These are phyloP conservation scores for Zygnema cylindricum DNA, from an alignment of 139 green algal species.

Conservation along the genomic window DNA sequence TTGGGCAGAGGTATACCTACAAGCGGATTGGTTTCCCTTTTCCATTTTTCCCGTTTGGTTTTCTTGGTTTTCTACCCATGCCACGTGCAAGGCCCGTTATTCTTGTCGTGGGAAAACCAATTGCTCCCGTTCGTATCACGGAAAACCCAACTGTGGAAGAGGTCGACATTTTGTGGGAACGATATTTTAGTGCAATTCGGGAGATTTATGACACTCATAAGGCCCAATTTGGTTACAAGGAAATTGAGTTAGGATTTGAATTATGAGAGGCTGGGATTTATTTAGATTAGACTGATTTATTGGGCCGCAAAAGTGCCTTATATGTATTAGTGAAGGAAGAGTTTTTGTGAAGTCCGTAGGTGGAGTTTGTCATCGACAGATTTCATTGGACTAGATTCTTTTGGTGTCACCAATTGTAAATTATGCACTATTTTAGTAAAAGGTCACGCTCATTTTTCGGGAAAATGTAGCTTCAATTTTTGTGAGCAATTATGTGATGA, in stretches of 20 bases:
- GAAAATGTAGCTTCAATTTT: too few relatives aligned
- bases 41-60: conserved; percentile 62
- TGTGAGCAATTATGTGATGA: too few relatives aligned
- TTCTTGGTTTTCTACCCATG: conserved; percentile 53
- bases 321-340: too few relatives aligned
- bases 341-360: too few relatives aligned
- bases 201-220: conserved; percentile 55
- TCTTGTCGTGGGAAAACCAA: conserved; percentile 54
- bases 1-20: conserved; percentile 69
- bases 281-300: too few relatives aligned
- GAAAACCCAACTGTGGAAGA: neutral
- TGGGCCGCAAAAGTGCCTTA: too few relatives aligned
- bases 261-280: too few relatives aligned
- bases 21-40: conserved; percentile 65
- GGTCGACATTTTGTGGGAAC: conserved; percentile 21
- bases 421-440: too few relatives aligned
- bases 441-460: too few relatives aligned
- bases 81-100: conserved; percentile 29
- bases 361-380: too few relatives aligned
- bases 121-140: neutral
- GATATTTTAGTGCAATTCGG: conserved; percentile 30
- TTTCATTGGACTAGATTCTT: too few relatives aligned
- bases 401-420: too few relatives aligned
- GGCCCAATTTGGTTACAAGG: conserved; percentile 29
- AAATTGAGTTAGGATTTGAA: conserved; percentile 29